Evolutionary conservation across 495 filamentous ascomycete genomes (phyloP), one percentile per base, ranked within the genome.

Genomic region (Penicillium daleae): DNA sequence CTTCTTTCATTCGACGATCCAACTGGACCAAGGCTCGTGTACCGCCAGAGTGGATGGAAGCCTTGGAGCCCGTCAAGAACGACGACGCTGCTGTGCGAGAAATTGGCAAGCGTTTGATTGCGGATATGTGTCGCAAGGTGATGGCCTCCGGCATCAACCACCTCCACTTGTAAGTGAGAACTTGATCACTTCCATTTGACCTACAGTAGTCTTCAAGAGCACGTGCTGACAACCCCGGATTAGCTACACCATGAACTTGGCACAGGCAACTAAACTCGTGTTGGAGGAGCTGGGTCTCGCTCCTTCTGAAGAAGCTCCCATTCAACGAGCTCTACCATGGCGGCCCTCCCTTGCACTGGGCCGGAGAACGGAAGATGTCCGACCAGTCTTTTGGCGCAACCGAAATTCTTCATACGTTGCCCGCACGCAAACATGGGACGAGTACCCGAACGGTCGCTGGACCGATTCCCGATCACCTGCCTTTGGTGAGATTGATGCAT

Each of bases 371-470:
- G 96, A 99, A 78, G 96, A 98, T 72, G 96, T 99, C 48, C 93
- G 96, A 48, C 96, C 96, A 6, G 96, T 99, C 69, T 99, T 98
- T 85, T 99, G 96, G 96, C 89, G 93, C 61, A 97, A 98, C 78
- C 89, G 96, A 26, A 94, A 97, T 71, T 90, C 92, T 57, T 96
- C 93, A 2, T 99, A 99, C 68, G 87, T 99, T 31, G 87, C 89
- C 37, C 91, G 96, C 55, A 99, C 96, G 5, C 92, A 97, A 71
- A 93, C 97, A 65, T 99, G 96, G 96, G 96, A 99, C 66, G 96
- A 99, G 71, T 99, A 97, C 69, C 96, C 96, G 48, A 99, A 99
- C 80, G 96, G 96, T 37, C 90, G 96, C 74, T 99, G 96, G 96
- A 96, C 96, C 74, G 96, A 99, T 76, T 92, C 93, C 35, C 86